These are phyloP conservation scores for Diplodia scrobiculata DNA, from an alignment of 2,329 filamentous ascomycete genomes.

Conservation along the genomic window DNA sequence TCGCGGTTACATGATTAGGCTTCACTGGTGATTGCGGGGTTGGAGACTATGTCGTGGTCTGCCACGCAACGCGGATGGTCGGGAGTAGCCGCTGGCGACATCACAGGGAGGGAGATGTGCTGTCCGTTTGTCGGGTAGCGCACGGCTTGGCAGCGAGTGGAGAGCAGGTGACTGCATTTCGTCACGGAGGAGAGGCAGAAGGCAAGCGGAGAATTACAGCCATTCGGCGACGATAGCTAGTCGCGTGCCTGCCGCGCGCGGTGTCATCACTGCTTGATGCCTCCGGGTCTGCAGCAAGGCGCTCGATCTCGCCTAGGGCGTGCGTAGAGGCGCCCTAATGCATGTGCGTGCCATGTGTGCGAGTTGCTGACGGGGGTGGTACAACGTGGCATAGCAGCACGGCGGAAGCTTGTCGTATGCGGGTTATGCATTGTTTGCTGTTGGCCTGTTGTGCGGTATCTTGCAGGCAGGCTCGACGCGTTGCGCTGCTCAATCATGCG, in stretches of 20 bases:
- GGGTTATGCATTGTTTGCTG: constrained; percentile 20
- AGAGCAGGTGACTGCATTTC: background rate
- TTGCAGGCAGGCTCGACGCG: constrained; percentile 6
- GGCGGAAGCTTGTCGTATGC: constrained; percentile 22
- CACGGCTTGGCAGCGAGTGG: constrained; percentile 10
- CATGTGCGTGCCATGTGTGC: constrained; percentile 20
- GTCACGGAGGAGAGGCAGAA: background rate
- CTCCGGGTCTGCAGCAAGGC: background rate
- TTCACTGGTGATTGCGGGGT: background rate
- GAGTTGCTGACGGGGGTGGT: constrained; percentile 1
- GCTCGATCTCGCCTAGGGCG: constrained; percentile 2
- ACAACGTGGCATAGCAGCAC: constrained; percentile 26
- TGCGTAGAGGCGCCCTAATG: constrained; percentile 16
- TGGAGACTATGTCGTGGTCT: background rate
- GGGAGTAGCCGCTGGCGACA: constrained; percentile 19
- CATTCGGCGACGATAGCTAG: constrained; percentile 7
- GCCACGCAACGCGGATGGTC: background rate
- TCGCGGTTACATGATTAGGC: background rate
- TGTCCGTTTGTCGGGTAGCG: constrained; percentile 13
- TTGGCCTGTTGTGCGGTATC: constrained; percentile 15
- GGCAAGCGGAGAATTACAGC: constrained; percentile 3
- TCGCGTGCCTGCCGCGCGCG: constrained; percentile 13
- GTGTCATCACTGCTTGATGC: constrained; percentile 1
- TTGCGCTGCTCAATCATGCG: constrained; percentile 11
- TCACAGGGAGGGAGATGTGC: constrained; percentile 5